Evolutionary conservation across 768 basidiomycete species (phyloP).

Genomic region (Galerina marginata): DNA sequence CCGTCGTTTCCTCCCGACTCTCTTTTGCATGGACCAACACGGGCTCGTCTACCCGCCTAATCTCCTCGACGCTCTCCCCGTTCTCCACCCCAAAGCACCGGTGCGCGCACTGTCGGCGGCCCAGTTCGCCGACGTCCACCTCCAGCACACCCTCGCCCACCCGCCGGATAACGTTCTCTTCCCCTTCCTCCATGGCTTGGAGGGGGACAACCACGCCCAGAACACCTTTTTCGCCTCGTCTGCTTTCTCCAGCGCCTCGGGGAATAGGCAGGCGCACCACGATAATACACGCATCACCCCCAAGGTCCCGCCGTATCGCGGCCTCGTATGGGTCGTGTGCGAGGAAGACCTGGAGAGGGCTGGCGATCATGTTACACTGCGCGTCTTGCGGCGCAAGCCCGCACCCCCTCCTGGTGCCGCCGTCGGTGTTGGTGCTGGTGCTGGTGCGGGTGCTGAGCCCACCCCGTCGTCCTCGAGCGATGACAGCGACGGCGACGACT

Average conservation of each 20-base stretch:
- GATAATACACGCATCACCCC: conserved; percentile 23
- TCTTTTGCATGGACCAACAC: conserved; percentile 13
- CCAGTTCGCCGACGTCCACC: conserved; percentile 66
- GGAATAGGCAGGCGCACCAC: conserved; percentile 8
- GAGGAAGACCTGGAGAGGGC: conserved; percentile 64
- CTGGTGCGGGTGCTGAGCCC: not conserved
- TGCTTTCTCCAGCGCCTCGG: conserved; percentile 16
- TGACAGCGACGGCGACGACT: conserved; percentile 9
- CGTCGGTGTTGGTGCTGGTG: not conserved
- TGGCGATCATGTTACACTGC: conserved; percentile 40
- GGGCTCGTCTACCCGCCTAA: conserved; percentile 30
- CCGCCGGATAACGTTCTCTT: conserved; percentile 84
- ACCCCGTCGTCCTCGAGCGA: conserved; percentile 22
- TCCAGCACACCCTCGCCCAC: conserved; percentile 68
- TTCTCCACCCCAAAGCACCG: conserved; percentile 16
- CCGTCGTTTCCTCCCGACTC: conserved; percentile 6
- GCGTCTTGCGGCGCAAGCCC: conserved; percentile 38
- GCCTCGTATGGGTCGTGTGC: conserved; percentile 82
- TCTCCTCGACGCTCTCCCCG: conserved; percentile 29
- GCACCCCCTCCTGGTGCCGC: conserved; percentile 1
- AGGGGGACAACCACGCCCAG: conserved; percentile 80
- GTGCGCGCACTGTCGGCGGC: conserved; percentile 40
- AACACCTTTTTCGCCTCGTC: conserved; percentile 76
- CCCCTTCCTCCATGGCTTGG: conserved; percentile 88
- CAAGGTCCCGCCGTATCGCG: conserved; percentile 58